Percentiles rank a stretch among this genome's conserved stretches.
Conservation (phyloP, 768 basidiomycete species). For the Boletus rubescentipes region DNA sequence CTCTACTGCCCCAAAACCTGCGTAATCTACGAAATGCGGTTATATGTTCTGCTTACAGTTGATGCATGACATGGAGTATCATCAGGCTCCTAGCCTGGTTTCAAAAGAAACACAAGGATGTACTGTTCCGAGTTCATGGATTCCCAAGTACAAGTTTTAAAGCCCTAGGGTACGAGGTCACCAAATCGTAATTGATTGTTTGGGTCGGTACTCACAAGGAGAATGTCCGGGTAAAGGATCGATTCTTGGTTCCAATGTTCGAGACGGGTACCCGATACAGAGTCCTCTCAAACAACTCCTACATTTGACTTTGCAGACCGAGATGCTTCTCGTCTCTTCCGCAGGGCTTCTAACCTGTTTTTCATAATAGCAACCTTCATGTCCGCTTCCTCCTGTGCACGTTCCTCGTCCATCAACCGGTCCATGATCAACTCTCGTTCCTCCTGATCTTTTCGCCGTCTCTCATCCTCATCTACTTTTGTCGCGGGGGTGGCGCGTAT, state of each 20-base stretch:
- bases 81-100: neutral
- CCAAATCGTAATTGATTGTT: neutral
- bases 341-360: constrained; percentile 59
- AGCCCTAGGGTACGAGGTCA: neutral
- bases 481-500: constrained; percentile 16
- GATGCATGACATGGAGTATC: neutral
- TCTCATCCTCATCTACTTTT: constrained; percentile 35
- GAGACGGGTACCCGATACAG: neutral
- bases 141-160: neutral
- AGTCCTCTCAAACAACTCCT: constrained; percentile 11
- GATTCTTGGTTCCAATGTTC: neutral
- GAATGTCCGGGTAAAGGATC: neutral
- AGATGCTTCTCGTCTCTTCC: constrained; percentile 42
- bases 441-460: constrained; percentile 58
- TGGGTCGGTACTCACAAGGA: neutral
- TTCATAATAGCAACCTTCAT: constrained; percentile 68
- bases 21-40: neutral
- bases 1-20: neutral
- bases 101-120: neutral
- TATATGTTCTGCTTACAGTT: neutral
- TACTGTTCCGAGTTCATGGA: no score
- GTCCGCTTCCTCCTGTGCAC: constrained; percentile 86
- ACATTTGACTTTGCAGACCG: constrained; percentile 19
- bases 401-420: constrained; percentile 78
- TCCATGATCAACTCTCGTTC: constrained; percentile 86